Percentiles rank a stretch among this genome's conserved stretches.
phyloP scores from a whole-genome alignment of 2,329 filamentous ascomycete genomes.

The Calycina marina region DNA sequence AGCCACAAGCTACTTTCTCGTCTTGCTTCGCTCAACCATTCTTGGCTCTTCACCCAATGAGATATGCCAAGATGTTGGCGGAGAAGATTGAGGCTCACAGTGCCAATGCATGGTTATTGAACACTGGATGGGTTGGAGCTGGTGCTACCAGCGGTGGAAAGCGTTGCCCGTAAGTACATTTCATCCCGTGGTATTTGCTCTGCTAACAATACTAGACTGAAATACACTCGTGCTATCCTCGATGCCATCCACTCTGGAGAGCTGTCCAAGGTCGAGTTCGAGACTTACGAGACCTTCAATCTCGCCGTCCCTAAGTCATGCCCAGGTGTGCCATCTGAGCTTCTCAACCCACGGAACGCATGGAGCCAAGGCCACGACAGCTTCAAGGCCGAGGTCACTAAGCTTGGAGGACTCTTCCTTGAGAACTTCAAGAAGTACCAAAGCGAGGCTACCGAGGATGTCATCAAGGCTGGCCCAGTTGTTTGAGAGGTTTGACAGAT shows the following conservation, averaged over 20 bases:
- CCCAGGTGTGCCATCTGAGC: constrained; percentile 74
- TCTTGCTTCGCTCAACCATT: constrained; percentile 99
- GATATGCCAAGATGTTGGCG: constrained; percentile 95
- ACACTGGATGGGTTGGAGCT: constrained; percentile 94
- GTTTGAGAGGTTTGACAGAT: too few relatives aligned
- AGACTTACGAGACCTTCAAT: constrained; percentile 95
- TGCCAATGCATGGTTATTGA: constrained; percentile 94
- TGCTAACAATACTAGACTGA: constrained; percentile 35
- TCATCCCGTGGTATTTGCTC: not conserved
- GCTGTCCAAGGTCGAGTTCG: constrained; percentile 83
- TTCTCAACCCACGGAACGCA: constrained; percentile 86
- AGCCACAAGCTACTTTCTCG: constrained; percentile 97
- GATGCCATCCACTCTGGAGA: constrained; percentile 96
- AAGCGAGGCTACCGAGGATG: constrained; percentile 66
- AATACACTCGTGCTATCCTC: constrained; percentile 96
- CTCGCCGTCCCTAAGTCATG: constrained; percentile 87
- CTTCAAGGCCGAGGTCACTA: constrained; percentile 79
- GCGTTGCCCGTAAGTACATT: constrained; percentile 56
- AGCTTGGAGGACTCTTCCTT: constrained; percentile 78
- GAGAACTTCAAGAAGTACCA: constrained; percentile 98
- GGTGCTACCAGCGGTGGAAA: constrained; percentile 84
- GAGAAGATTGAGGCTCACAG: constrained; percentile 95
- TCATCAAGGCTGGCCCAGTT: constrained; percentile 50
- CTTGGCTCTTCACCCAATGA: constrained; percentile 97
- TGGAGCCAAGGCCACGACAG: constrained; percentile 74